Conservation (phyloP, 257 asterid genomes). For the Ajuga chamaepitys region DNA sequence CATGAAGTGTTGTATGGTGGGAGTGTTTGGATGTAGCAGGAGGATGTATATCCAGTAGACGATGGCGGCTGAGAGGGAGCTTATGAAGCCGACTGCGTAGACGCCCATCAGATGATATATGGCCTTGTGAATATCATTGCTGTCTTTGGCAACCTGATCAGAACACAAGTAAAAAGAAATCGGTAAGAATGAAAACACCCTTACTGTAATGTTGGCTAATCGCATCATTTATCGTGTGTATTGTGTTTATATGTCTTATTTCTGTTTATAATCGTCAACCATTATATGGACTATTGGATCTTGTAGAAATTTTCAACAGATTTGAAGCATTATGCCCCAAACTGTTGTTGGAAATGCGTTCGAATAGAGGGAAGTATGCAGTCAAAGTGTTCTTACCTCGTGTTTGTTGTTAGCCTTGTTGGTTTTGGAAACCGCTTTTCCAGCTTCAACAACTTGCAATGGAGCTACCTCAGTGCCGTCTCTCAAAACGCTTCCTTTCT, state of each 20-base stretch:
- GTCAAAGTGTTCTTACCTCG: conserved; percentile 29
- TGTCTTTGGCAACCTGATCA: conserved; percentile 31
- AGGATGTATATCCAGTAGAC: conserved; percentile 34
- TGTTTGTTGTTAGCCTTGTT: conserved; percentile 22
- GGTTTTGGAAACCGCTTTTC: conserved; percentile 26
- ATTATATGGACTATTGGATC: too few species aligned
- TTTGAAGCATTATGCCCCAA: too few species aligned
- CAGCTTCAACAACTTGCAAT: conserved; percentile 46
- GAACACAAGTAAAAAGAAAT: not conserved
- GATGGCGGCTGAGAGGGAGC: conserved; percentile 54
- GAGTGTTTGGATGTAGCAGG: conserved; percentile 25
- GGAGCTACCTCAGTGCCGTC: conserved; percentile 50
- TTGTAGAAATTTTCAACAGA: too few species aligned
- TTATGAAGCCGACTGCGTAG: conserved; percentile 51
- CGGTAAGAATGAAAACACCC: not conserved
- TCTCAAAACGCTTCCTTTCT: conserved; percentile 48
- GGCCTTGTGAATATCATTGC: conserved; percentile 14
- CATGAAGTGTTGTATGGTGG: conserved; percentile 38
- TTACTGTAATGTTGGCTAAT: too few species aligned
- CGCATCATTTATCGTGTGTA: too few species aligned
- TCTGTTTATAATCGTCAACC: too few species aligned
- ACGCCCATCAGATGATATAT: conserved; percentile 55
- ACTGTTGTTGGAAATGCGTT: not conserved
- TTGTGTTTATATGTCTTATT: too few species aligned
- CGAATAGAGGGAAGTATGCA: not conserved